Evolutionary conservation across 306 rosid species (phyloP), one percentile per base, ranked within the genome.

Genomic region (Boehmeria nivea): DNA sequence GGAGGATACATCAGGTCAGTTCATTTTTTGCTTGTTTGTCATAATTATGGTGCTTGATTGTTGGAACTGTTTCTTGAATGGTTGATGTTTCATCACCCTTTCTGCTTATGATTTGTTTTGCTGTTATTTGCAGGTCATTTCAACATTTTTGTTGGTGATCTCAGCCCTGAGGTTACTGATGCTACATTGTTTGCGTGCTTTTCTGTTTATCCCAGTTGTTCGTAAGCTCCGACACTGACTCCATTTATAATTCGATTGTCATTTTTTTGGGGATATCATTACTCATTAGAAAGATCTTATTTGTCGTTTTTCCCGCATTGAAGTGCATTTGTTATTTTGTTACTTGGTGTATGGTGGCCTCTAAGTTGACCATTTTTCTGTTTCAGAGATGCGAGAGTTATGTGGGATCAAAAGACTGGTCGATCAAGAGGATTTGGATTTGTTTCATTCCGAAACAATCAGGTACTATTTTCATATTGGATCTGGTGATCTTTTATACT

Each of bases 381-480:
- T 72, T 54, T 65, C 72, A 91, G 98, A 22, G 98, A 91, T 78
- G 98, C 98, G 54, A 82, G 95, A 76, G 98, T 91, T 64, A 91
- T 91, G 98, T 91, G 98, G 98, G 98, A 91, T 78, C 98, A 87
- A 68, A 91, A 91, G 68, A 87, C 98, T 36, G 98, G 98, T 57
- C 89, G 96, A 14, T 91, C 98, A 19, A 82, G 98, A 79, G 98
- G 98, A 37, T 91, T 91, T 80, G 98, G 98, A 36, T 91, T 91
- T 76, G 96, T 91, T 70, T 91, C 98, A 51, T 91, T 91, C 67
- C 83, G 96, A 33, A 87, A 34, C 64, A 96, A 91, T 49, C 96
- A 87, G 96, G 98, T 87, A 42, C 20, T 19, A 22, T 60, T 23
- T 1, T 26, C 6, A 18, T 65, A 34, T 52, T 39, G 8, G 8